Evolutionary conservation across 495 filamentous ascomycete genomes (phyloP), one percentile per base, ranked within the genome.

Genomic region (Lentithecium fluviatile): DNA sequence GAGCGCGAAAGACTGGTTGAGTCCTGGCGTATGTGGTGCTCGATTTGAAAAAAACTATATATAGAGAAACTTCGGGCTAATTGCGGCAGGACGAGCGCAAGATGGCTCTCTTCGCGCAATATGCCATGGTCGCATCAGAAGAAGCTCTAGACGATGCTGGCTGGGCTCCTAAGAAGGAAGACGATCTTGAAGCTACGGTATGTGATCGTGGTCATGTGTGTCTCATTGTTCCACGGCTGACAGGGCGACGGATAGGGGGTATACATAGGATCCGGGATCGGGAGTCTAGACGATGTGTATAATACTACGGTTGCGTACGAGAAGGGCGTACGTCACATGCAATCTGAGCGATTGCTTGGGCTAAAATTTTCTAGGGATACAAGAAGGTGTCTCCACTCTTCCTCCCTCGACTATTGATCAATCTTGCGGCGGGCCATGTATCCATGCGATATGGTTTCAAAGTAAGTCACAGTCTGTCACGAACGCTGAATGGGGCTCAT

Each of bases 251-350:
- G 37, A 15, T 36, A 88, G 76, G 94, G 94, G 1, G 86, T 97
- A 6, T 96, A 92, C 68, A 75, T 98, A 17, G 94, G 94, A n/a
- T 96, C 91, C 45, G 94, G 94, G 2, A 97, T 98, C 68, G 94
- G 94, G 6, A 96, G 90, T 70, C 81, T 98, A 37, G 88, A 95
- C 21, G 91, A 96, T 64, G 82, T 94, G 8, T 96, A 93, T 73
- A 75, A 86, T 59, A 93, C 91, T 1, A 90, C 88, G 42, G 70
- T 95, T 43, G 82, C 82, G 1, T 95, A 87, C 74, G 80, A 88
- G 38, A 80, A 83, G 76, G 84, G 85, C 60, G 91, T 91, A 64
- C 37, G 47, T 56, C n/a, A 29, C 2, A 46, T 15, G 38, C 12
- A 23, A 19, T 15, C n/a, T n/a, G 40, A 34, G 29, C 20, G 23